phyloP scores from a whole-genome alignment of 306 rosid genomes.

The Arachis hypogaea region DNA sequence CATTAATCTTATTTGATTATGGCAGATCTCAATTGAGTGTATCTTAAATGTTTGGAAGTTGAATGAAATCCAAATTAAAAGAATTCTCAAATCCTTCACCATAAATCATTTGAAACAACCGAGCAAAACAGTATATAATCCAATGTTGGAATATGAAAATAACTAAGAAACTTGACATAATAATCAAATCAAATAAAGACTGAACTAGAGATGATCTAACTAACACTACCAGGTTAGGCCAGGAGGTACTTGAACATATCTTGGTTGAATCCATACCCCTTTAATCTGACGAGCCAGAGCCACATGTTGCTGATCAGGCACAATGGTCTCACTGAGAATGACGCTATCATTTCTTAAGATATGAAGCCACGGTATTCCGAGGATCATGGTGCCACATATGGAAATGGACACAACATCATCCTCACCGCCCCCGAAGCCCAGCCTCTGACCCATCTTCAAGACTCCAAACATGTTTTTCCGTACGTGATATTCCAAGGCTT shows the following conservation, averaged over 20 bases:
- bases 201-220: too few species aligned
- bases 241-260: constrained; percentile 12
- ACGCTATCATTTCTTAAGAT: neutral
- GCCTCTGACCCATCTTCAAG: neutral
- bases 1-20: neutral
- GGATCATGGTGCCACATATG: constrained; percentile 20
- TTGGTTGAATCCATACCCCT: constrained; percentile 53
- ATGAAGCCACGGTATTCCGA: neutral
- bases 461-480: too few species aligned
- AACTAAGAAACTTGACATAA: neutral
- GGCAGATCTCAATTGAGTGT: too few species aligned
- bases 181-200: neutral
- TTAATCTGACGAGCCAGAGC: constrained; percentile 2
- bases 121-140: neutral
- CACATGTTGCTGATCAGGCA: neutral
- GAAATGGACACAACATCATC: neutral
- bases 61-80: too few species aligned
- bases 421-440: neutral
- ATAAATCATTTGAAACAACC: neutral
- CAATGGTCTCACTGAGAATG: constrained; percentile 1
- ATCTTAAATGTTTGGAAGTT: too few species aligned
- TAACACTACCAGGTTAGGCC: constrained; percentile 27
- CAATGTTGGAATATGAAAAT: neutral
- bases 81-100: too few species aligned
- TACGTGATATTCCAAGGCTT: neutral